These are phyloP conservation scores for Porcisia hertigi DNA, from an alignment of 208 protist genomes.

Conservation along the genomic window DNA sequence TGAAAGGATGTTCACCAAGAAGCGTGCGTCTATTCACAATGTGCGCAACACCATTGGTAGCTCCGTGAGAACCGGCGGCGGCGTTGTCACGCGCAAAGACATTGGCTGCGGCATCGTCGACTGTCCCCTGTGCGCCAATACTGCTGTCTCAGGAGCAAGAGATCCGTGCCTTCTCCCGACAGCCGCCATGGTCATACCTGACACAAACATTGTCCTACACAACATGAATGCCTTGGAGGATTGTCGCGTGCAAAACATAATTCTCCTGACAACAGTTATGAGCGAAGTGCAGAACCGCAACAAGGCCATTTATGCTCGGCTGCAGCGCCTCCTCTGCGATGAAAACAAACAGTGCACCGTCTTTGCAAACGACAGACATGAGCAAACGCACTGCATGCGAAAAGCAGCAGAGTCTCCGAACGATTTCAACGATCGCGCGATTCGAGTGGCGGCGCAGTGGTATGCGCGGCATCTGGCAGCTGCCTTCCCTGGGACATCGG, in stretches of 20 bases:
- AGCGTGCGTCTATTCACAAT: slow-evolving; percentile 52
- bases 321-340: slow-evolving; percentile 78
- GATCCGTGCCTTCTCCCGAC: slow-evolving; percentile 34
- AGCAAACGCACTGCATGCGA: slow-evolving; percentile 82
- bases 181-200: slow-evolving; percentile 67
- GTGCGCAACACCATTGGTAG: slow-evolving; percentile 32
- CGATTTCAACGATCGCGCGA: slow-evolving; percentile 91
- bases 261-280: slow-evolving; percentile 89
- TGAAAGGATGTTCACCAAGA: slow-evolving; percentile 78
- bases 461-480: slow-evolving; percentile 72
- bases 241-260: slow-evolving; percentile 73
- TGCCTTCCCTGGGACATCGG: slow-evolving; percentile 35
- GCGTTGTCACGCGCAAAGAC: slow-evolving; percentile 70
- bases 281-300: slow-evolving; percentile 92
- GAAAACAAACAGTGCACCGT: slow-evolving; percentile 81
- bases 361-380: slow-evolving; percentile 93
- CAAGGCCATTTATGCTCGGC: slow-evolving; percentile 83
- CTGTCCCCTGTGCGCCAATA: slow-evolving; percentile 52
- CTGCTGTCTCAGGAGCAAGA: slow-evolving; percentile 28
- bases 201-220: slow-evolving; percentile 93
- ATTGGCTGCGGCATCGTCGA: slow-evolving; percentile 75
- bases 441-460: slow-evolving; percentile 85
- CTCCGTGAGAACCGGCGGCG: slow-evolving; percentile 14
- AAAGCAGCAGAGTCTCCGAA: slow-evolving; percentile 76
- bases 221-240: slow-evolving; percentile 93